Evolutionary conservation across 2,329 filamentous ascomycete genomes (phyloP).

Genomic region (Sporothrix brunneoviolacea): DNA sequence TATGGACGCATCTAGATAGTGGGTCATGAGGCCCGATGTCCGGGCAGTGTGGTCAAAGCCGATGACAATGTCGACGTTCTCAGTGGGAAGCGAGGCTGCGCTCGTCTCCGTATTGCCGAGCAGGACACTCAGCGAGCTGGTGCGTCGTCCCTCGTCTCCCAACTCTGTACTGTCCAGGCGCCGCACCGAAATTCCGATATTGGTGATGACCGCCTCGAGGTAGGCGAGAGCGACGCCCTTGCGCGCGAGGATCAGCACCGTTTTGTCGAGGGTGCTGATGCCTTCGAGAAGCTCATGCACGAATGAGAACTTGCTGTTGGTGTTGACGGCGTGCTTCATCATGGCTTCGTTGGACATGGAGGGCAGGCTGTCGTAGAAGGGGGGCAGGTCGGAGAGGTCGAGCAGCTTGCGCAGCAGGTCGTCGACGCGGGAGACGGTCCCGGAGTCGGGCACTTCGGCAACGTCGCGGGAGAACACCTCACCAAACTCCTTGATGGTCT

Average conservation of each 20-base stretch:
- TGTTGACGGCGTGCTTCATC: conserved; percentile 47
- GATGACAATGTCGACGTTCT: conserved; percentile 44
- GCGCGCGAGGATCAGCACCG: conserved; percentile 48
- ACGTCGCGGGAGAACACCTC: conserved; percentile 35
- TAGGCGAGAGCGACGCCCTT: conserved; percentile 44
- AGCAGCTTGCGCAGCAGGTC: conserved; percentile 44
- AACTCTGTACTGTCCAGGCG: conserved; percentile 21
- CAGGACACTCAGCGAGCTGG: no score
- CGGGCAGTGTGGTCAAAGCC: conserved; percentile 47
- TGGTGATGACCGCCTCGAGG: conserved; percentile 42
- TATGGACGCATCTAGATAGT: conserved; percentile 11
- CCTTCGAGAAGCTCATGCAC: conserved; percentile 46
- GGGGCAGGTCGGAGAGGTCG: conserved; percentile 52
- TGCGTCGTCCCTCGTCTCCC: not conserved
- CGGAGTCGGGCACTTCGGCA: conserved; percentile 31
- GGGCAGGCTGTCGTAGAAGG: conserved; percentile 40
- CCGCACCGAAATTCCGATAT: conserved; percentile 29
- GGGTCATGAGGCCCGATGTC: conserved; percentile 28
- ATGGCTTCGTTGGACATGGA: conserved; percentile 36
- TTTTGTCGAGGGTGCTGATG: conserved; percentile 37
- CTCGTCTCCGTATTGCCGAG: no score
- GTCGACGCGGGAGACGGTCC: conserved; percentile 41
- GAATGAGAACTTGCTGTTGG: conserved; percentile 56
- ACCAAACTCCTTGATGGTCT: conserved; percentile 40
- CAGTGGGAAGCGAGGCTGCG: conserved; percentile 14